phyloP scores from a whole-genome alignment of 192 early-diverging fungal species.

The Coemansia sp. region DNA sequence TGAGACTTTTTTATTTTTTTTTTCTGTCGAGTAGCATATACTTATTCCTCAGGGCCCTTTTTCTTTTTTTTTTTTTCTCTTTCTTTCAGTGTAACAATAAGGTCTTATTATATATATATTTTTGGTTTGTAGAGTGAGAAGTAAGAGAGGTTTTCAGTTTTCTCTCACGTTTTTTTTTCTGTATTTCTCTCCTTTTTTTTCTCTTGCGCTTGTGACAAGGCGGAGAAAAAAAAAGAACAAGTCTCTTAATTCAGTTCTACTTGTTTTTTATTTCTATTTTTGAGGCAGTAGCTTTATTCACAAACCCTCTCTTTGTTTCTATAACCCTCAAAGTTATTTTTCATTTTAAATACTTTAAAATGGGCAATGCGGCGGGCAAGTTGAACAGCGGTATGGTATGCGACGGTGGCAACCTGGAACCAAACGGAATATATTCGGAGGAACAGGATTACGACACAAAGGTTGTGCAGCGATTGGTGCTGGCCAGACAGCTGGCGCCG shows the following conservation, averaged over 20 bases:
- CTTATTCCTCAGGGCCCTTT: not conserved
- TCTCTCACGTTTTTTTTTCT: slow-evolving; percentile 6
- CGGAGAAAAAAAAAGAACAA: no score
- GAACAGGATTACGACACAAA: slow-evolving; percentile 78
- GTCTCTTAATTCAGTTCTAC: no score
- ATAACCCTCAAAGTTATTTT: no score
- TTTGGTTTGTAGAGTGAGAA: not conserved
- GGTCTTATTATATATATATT: not conserved
- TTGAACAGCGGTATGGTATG: slow-evolving; percentile 45
- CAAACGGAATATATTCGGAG: slow-evolving; percentile 68
- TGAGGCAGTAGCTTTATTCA: no score
- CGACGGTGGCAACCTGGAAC: slow-evolving; percentile 67
- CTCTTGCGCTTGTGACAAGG: no score
- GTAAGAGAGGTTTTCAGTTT: not conserved
- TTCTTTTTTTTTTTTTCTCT: slow-evolving; percentile 1
- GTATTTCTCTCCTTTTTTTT: not conserved
- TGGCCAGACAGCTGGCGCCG: slow-evolving; percentile 73
- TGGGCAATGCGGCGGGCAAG: slow-evolving; percentile 55
- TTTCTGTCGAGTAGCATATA: not conserved
- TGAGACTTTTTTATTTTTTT: not conserved
- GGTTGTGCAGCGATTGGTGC: slow-evolving; percentile 73
- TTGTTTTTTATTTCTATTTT: no score
- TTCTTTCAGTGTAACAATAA: not conserved
- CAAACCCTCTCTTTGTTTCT: no score
- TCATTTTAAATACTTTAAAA: slow-evolving; percentile 5